phyloP scores from a whole-genome alignment of 1,139 yeast species.

The Candida glucosophila region DNA sequence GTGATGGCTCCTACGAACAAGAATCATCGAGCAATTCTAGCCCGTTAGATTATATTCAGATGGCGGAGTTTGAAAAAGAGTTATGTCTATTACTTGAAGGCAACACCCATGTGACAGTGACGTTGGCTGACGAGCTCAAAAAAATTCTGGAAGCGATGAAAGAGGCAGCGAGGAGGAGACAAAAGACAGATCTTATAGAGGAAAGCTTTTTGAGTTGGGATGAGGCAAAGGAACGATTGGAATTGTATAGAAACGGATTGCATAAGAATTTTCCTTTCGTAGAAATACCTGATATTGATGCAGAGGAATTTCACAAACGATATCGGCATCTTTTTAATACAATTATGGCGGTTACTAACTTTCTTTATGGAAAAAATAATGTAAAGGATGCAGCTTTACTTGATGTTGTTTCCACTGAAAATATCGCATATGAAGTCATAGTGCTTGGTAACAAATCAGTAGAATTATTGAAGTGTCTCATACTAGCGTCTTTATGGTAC shows the following conservation, averaged over 20 bases:
- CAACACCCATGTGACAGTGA: neutral
- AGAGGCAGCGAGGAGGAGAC: slow-evolving; percentile 5
- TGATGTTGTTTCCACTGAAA: slow-evolving; percentile 51
- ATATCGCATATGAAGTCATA: slow-evolving; percentile 55
- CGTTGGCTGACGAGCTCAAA: neutral
- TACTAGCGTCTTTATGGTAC: slow-evolving; percentile 68
- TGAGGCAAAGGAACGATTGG: slow-evolving; percentile 42
- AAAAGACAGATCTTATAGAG: slow-evolving; percentile 34
- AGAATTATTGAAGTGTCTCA: slow-evolving; percentile 55
- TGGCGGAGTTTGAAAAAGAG: neutral
- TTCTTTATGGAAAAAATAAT: slow-evolving; percentile 24
- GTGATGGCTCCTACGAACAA: too few relatives aligned
- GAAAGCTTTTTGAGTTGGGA: slow-evolving; percentile 37
- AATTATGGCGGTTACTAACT: slow-evolving; percentile 54
- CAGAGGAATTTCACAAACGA: slow-evolving; percentile 38
- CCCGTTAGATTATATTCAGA: neutral
- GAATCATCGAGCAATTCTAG: too few relatives aligned
- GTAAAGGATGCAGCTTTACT: slow-evolving; percentile 29
- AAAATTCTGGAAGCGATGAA: neutral
- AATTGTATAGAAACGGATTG: slow-evolving; percentile 31
- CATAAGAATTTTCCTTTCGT: slow-evolving; percentile 46
- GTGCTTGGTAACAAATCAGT: slow-evolving; percentile 65
- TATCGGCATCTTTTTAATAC: slow-evolving; percentile 59
- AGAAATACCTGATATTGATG: slow-evolving; percentile 32
- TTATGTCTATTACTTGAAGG: neutral